Base-by-base conservation (phyloP, 768 basidiomycete species). In the Daedalea quercina region DNA sequence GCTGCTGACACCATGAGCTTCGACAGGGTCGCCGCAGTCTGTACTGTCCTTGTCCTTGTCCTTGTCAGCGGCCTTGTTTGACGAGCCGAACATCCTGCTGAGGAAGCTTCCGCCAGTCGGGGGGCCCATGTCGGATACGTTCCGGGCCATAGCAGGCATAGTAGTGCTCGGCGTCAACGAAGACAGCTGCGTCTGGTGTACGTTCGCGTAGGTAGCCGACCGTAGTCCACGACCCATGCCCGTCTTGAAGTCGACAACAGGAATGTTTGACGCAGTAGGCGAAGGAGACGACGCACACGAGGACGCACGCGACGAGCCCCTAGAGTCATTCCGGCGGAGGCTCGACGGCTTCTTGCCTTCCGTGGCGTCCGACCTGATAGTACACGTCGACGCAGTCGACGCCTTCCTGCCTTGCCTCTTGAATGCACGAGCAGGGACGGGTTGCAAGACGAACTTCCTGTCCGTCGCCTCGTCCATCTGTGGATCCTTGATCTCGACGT, bases 1-100 rank as follows among this genome's bases (percentile, higher is more conserved):
- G 47, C 64, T 63, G 41, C 59, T 57, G 42, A 57, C 53, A 20
- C 65, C 67, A 9, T 70, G 65, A 20, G 53, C 53, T 34, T 64
- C 63, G 43, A 60, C 67, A 22, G 50, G 51, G 31, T 63, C 57
- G 34, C 69, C 60, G 33, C 60, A 58, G 19, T 60, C 60, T 26
- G 42, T 33, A 40, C 41, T 33, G 19, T 61, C 58, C 60, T 59
- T 67, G 53, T 74, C 68, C 41, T 63, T 51, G 25, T 60, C 56
- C 48, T 64, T 56, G 20, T 54, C 37, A 3, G 63, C 66, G 2
- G 56, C 58, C 62, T 76, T 76, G 23, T 69, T 77, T 47, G 82
- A 81, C 11, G 78, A 81, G 33, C 78, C 86, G 82, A 85, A 87
- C 82, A 88, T 85, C 25, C 86, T 76, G 59, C 81, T 86, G 46